phyloP scores from a whole-genome alignment of 768 basidiomycete species.

The Pleurotus tuoliensis region DNA sequence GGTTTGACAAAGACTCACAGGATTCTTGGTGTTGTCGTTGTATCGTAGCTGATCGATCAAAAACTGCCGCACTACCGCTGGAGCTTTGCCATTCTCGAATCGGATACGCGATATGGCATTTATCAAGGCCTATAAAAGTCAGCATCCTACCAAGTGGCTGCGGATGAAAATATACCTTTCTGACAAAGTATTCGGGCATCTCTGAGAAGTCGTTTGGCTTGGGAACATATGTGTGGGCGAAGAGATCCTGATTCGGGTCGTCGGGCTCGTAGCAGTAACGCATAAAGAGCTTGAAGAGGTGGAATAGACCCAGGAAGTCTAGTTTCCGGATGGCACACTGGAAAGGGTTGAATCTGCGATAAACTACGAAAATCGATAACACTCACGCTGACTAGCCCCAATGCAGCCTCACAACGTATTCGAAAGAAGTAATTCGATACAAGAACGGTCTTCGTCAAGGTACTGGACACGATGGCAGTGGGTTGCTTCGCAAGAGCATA shows the following conservation, averaged over 20 bases:
- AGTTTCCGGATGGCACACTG: conserved; percentile 83
- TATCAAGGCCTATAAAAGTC: conserved; percentile 56
- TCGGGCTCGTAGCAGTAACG: conserved; percentile 88
- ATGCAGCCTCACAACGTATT: conserved; percentile 91
- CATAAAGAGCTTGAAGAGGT: conserved; percentile 92
- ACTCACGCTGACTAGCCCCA: conserved; percentile 77
- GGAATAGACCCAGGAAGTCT: conserved; percentile 90
- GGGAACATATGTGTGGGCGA: conserved; percentile 86
- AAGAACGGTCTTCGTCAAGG: conserved; percentile 88
- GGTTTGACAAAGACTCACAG: conserved; percentile 44
- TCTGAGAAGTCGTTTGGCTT: conserved; percentile 94
- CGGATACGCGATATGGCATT: conserved; percentile 83
- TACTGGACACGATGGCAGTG: conserved; percentile 83
- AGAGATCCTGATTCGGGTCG: conserved; percentile 77
- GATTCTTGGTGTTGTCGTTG: conserved; percentile 92
- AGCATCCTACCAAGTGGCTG: not conserved
- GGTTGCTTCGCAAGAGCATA: conserved; percentile 79
- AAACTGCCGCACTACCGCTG: conserved; percentile 80
- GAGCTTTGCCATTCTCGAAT: conserved; percentile 83
- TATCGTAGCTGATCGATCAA: conserved; percentile 90
- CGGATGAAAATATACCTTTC: conserved; percentile 58
- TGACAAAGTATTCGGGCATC: conserved; percentile 89
- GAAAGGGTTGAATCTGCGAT: conserved; percentile 11
- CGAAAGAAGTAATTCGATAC: conserved; percentile 96
- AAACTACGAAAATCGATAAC: not conserved